Percentiles rank a stretch among this genome's conserved stretches.
Evolutionary conservation across 23 red algal species (phyloP).

Genomic region (Cyanidiococcus yangmingshanensis): DNA sequence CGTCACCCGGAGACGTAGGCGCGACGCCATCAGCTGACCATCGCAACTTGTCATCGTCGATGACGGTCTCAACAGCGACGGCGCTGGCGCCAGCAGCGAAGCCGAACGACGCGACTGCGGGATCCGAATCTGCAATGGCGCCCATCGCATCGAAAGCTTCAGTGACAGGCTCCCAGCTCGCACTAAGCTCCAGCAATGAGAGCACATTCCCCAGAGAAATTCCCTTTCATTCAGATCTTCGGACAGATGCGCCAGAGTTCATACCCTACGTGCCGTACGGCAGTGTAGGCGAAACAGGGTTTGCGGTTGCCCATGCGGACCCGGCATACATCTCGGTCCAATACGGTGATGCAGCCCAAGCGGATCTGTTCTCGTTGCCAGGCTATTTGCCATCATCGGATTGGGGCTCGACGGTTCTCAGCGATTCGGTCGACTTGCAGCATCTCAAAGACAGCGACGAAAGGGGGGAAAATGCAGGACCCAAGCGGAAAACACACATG

Average conservation of each 20-base stretch:
- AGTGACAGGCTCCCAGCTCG: not conserved
- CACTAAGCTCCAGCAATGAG: not conserved
- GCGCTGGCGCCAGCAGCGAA: too few species aligned
- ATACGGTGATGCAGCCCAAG: not conserved
- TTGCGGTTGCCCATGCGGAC: not conserved
- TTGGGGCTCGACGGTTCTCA: not conserved
- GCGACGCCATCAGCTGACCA: too few species aligned
- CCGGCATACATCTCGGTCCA: not conserved
- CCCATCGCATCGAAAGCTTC: too few species aligned
- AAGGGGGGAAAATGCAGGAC: not conserved
- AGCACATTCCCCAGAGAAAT: not conserved
- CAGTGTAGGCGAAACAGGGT: not conserved
- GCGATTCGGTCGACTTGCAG: not conserved
- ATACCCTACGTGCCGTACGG: conserved; percentile 1
- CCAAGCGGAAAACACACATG: not conserved
- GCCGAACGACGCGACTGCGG: too few species aligned
- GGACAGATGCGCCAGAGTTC: conserved; percentile 14
- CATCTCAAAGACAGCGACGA: not conserved
- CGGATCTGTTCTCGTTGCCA: not conserved
- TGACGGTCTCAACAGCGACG: too few species aligned
- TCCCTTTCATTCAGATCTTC: conserved; percentile 1
- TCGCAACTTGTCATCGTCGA: too few species aligned
- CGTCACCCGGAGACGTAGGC: too few species aligned
- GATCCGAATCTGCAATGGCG: too few species aligned
- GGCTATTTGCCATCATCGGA: not conserved